Evolutionary conservation across 257 asterid species (phyloP).

Genomic region (Echium plantagineum): DNA sequence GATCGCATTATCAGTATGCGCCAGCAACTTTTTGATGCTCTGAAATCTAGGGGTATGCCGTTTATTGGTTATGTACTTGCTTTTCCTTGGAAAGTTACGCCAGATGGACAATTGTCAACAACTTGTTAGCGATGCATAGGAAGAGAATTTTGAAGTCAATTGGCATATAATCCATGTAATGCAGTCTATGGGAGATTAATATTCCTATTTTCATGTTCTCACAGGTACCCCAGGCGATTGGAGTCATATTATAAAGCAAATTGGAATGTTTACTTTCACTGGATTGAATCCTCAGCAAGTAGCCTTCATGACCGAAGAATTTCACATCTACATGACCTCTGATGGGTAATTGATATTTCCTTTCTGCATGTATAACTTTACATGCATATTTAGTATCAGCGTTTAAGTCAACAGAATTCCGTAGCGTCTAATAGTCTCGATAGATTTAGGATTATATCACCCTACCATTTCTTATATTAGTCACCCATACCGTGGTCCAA

Average conservation of each 20-base stretch:
- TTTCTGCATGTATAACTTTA: not conserved
- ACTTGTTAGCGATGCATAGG: not conserved
- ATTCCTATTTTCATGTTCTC: not conserved
- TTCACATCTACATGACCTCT: slow-evolving; percentile 81
- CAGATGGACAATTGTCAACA: not conserved
- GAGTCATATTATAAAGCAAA: slow-evolving; percentile 82
- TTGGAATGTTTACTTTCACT: slow-evolving; percentile 81
- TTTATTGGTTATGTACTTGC: not conserved
- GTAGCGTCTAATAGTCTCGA: too few relatives aligned
- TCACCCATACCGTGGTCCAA: too few relatives aligned
- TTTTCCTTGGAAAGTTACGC: not conserved
- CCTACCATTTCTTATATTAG: too few relatives aligned
- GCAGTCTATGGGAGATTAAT: not conserved
- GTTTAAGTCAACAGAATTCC: too few relatives aligned
- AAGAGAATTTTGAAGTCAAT: not conserved
- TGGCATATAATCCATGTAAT: not conserved
- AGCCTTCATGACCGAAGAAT: slow-evolving; percentile 64
- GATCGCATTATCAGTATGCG: slow-evolving; percentile 82
- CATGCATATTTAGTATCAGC: not conserved
- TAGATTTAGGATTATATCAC: too few relatives aligned
- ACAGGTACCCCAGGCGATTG: slow-evolving; percentile 86
- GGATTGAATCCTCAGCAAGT: slow-evolving; percentile 63
- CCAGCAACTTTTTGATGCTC: slow-evolving; percentile 54
- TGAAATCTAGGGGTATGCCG: slow-evolving; percentile 44
- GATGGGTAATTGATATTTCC: slow-evolving; percentile 46